Conservation (phyloP, 305 asterid species). For the Ajuga reptans region DNA sequence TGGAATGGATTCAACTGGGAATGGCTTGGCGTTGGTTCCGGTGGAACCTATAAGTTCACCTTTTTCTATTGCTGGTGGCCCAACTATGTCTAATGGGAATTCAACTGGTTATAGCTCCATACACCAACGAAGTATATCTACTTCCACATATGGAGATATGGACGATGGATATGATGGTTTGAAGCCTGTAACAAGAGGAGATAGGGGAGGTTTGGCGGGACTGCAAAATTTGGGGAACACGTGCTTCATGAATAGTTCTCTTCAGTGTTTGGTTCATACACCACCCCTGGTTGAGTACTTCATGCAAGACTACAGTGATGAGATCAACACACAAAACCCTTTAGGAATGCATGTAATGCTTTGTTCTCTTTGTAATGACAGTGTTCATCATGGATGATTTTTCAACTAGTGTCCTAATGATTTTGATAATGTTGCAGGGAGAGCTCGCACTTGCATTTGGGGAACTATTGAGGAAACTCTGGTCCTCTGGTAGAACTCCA, state of each 20-base stretch:
- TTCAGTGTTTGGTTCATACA: constrained; percentile 94
- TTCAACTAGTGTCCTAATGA: constrained; percentile 23
- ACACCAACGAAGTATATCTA: constrained; percentile 45
- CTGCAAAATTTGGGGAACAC: constrained; percentile 91
- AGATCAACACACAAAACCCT: constrained; percentile 75
- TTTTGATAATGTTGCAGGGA: constrained; percentile 55
- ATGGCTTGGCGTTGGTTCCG: constrained; percentile 69
- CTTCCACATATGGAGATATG: constrained; percentile 43
- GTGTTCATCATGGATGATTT: neutral
- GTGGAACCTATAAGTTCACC: constrained; percentile 66
- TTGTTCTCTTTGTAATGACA: constrained; percentile 20
- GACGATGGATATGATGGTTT: constrained; percentile 55
- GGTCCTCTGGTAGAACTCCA: constrained; percentile 82
- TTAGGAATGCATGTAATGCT: constrained; percentile 78
- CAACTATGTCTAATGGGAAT: constrained; percentile 67
- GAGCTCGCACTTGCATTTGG: constrained; percentile 97
- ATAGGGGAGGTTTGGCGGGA: constrained; percentile 80
- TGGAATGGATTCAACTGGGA: constrained; percentile 74
- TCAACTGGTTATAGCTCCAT: constrained; percentile 50
- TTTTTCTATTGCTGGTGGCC: constrained; percentile 84
- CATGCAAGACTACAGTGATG: constrained; percentile 70
- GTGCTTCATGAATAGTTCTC: constrained; percentile 90
- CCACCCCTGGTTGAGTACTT: constrained; percentile 76
- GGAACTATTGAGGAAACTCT: constrained; percentile 78
- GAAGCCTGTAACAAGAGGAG: constrained; percentile 43